Conservation (phyloP, 2,329 filamentous ascomycete species). For the Beauveria asiatica region DNA sequence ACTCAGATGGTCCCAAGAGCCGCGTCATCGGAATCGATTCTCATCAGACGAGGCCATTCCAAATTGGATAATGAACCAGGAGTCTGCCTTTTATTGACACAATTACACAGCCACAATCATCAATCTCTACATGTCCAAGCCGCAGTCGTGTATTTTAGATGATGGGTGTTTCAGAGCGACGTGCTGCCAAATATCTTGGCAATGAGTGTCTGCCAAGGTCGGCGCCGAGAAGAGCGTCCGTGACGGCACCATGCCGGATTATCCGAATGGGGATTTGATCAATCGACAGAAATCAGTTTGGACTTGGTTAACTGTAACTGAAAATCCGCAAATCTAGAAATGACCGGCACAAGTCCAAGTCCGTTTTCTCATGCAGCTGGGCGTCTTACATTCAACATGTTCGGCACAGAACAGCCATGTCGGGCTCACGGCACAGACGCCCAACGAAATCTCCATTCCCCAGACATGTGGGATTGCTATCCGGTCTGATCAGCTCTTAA, state of each 20-base stretch:
- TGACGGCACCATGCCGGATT: neutral
- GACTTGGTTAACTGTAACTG: neutral
- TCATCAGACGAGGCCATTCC: conserved; percentile 1
- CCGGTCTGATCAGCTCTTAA: neutral
- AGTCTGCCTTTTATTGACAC: neutral
- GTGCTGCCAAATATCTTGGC: neutral
- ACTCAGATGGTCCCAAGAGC: neutral
- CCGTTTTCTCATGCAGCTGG: neutral
- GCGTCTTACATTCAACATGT: neutral
- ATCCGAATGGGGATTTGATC: neutral
- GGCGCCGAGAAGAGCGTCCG: neutral
- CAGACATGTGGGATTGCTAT: neutral
- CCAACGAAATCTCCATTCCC: neutral
- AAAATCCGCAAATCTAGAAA: neutral
- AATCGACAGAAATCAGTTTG: neutral
- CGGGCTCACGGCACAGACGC: neutral
- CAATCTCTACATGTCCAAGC: neutral
- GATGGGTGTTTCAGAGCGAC: neutral
- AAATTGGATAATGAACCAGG: neutral
- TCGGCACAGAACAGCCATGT: neutral
- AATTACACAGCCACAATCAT: neutral
- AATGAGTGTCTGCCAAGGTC: neutral
- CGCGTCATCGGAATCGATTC: neutral
- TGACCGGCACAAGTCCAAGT: neutral
- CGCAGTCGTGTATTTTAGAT: neutral